These are phyloP conservation scores for Schizophyllum commune DNA, from an alignment of 1,284 basidiomycete genomes.

Conservation along the genomic window DNA sequence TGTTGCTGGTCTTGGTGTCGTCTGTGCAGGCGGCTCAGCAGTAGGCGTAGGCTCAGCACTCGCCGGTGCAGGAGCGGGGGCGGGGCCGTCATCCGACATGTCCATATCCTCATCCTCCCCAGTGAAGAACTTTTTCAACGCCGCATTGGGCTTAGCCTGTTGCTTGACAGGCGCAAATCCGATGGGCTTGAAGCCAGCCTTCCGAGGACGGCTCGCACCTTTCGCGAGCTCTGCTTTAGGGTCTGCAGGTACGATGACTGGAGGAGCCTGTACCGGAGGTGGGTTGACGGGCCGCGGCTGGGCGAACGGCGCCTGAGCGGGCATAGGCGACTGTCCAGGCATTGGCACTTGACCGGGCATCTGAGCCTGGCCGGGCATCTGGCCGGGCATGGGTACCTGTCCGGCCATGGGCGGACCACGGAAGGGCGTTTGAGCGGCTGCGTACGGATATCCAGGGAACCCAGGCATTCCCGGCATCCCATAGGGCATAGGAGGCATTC, in stretches of 20 bases:
- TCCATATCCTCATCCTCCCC: slow-evolving; percentile 59
- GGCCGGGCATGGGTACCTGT: too few species aligned
- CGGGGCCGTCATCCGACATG: slow-evolving; percentile 12
- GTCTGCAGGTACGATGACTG: not conserved
- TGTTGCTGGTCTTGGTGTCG: not conserved
- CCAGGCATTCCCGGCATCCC: not conserved
- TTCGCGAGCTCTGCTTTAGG: not conserved
- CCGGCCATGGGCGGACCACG: too few species aligned
- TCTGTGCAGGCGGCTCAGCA: not conserved
- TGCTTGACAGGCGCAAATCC: slow-evolving; percentile 13
- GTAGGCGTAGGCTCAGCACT: slow-evolving; percentile 7
- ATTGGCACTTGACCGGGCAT: not conserved
- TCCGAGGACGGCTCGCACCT: slow-evolving; percentile 20
- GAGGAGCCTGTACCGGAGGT: not conserved
- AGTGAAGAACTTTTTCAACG: slow-evolving; percentile 67
- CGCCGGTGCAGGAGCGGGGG: slow-evolving; percentile 5
- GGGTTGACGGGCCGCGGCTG: not conserved
- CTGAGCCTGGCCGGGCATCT: too few species aligned
- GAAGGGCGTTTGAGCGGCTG: too few species aligned
- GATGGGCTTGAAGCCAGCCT: slow-evolving; percentile 59
- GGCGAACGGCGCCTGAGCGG: not conserved
- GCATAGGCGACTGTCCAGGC: not conserved
- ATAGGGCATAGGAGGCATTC: not conserved
- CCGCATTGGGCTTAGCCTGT: slow-evolving; percentile 35
- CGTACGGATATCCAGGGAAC: not conserved